Evolutionary conservation across 1,139 yeast genomes (phyloP), one percentile per base, ranked within the genome.

Genomic region (Kurtzmaniella natalensis): DNA sequence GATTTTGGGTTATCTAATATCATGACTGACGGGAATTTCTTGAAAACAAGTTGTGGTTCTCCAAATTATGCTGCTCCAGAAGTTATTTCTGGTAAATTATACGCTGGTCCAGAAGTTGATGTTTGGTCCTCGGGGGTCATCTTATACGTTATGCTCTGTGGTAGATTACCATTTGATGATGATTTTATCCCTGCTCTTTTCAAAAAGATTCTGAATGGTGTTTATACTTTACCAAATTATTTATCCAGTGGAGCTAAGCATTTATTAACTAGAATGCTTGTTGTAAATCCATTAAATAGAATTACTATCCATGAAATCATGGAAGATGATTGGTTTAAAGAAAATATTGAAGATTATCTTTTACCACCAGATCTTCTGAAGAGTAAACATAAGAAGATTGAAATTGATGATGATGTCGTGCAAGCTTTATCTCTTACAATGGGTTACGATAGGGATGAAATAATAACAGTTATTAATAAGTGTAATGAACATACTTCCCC

Each of bases 121-220:
- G 97, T 94, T 35, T 94, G 99, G 99, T 85, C 95, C 0, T 84
- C 95, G 48, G 98, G 99, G 48, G 97, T 94, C 32, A 92, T 94
- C 37, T 70, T 92, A 40, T 92, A 89, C 50, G 98, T 94, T 32
- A 88, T 92, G 96, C 72, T 92, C 36, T 92, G 97, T 62, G 97
- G 99, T 25, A 73, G 97, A 52, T 72, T 94, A 46, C 99, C 99
- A 9, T 94, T 94, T 59, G 98, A 92, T 59, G 98, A 92, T 57
- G 98, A 92, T 51, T 86, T 89, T 54, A 92, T 92, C 38, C 99
- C 99, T 4, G 95, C 94, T 2, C 69, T 92, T 44, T 92, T 94
- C 70, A 89, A 89, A 58, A 89, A 92, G 56, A 94, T 92, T 52
- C 80, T 89, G 53, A 88, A 88, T 51, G 98, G 98, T 59, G 94